Conservation (phyloP, 2,329 filamentous ascomycete genomes). For the Aureobasidium sp. region DNA sequence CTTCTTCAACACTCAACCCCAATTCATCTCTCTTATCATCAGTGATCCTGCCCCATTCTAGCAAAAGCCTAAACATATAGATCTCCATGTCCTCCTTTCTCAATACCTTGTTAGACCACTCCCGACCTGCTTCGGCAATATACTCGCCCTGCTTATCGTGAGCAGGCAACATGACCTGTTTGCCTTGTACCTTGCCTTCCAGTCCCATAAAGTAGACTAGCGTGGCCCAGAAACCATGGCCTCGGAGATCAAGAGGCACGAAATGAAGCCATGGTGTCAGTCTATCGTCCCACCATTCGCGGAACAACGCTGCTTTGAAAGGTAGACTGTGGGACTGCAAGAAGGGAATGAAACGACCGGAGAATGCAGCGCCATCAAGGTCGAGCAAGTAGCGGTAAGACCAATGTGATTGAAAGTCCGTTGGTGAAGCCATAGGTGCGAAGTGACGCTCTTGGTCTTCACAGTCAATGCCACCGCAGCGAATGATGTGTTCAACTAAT, state of each 20-base stretch:
- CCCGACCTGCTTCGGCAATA: constrained; percentile 59
- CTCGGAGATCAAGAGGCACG: constrained; percentile 66
- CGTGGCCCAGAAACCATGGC: constrained; percentile 66
- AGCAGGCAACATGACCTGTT: constrained; percentile 41
- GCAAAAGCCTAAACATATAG: constrained; percentile 67
- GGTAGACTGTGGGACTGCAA: constrained; percentile 61
- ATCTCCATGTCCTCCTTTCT: constrained; percentile 70
- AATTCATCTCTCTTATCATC: constrained; percentile 52
- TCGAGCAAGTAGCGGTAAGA: constrained; percentile 65
- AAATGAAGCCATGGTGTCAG: constrained; percentile 73
- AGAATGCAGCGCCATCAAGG: constrained; percentile 61
- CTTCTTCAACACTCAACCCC: constrained; percentile 22
- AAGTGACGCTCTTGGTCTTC: constrained; percentile 47
- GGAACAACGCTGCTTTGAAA: constrained; percentile 64
- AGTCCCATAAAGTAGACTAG: constrained; percentile 66
- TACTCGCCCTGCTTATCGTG: constrained; percentile 50
- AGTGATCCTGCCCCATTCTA: constrained; percentile 69
- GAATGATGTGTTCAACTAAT: constrained; percentile 52
- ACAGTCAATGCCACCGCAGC: constrained; percentile 50
- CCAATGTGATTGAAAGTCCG: constrained; percentile 53
- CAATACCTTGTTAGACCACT: constrained; percentile 58
- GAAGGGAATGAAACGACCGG: constrained; percentile 57
- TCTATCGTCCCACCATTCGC: constrained; percentile 71
- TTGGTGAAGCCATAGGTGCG: constrained; percentile 34
- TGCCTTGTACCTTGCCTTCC: constrained; percentile 40